phyloP scores from a whole-genome alignment of 1,139 yeast species.

The Candida tunisiensis region DNA sequence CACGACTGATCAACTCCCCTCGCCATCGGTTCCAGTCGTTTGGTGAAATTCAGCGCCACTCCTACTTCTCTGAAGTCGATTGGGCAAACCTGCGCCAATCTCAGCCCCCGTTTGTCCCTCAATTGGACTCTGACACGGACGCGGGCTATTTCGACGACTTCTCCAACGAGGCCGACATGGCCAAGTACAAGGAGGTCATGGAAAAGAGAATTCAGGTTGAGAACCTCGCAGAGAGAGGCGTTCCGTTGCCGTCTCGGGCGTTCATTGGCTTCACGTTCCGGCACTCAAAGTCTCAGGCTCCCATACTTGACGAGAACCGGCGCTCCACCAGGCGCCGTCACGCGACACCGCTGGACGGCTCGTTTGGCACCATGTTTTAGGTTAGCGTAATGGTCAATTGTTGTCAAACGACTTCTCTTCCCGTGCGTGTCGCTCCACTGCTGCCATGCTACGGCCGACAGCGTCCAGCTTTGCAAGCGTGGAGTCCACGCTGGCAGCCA shows the following conservation, averaged over 20 bases:
- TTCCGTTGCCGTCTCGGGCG: conserved; percentile 41
- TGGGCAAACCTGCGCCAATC: conserved; percentile 53
- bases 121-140: conserved; percentile 89
- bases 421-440: no score
- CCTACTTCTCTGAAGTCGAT: conserved; percentile 71
- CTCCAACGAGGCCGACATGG: conserved; percentile 93
- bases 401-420: no score
- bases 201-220: conserved; percentile 80
- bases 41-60: conserved; percentile 62
- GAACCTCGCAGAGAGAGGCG: conserved; percentile 51
- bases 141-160: conserved; percentile 99
- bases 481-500: no score
- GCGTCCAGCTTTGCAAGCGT: no score
- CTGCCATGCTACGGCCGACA: no score
- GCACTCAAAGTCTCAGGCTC: conserved; percentile 28
- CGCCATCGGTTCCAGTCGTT: conserved; percentile 57
- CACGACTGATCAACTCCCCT: conserved; percentile 61
- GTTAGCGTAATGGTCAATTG: no score
- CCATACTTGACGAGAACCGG: not conserved
- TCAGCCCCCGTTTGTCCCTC: conserved; percentile 88
- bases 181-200: conserved; percentile 91
- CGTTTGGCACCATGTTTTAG: no score
- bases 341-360: not conserved
- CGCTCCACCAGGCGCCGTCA: not conserved
- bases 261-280: conserved; percentile 95